phyloP scores from a whole-genome alignment of 2,329 filamentous ascomycete genomes.

The Samsoniella hepiali region DNA sequence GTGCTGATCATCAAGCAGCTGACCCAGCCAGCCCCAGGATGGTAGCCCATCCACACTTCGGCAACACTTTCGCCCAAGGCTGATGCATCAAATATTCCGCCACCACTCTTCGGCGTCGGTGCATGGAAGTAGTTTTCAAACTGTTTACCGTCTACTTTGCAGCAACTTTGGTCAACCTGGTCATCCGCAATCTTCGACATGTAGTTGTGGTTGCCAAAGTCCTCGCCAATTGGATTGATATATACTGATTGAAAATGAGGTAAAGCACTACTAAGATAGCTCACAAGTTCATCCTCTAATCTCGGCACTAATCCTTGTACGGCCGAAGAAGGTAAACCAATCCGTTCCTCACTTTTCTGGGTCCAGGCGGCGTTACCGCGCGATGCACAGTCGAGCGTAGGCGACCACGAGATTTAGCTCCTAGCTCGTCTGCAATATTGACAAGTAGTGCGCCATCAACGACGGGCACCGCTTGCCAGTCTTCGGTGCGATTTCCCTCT shows the following conservation, averaged over 20 bases:
- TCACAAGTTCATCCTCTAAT: neutral
- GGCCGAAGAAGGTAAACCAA: constrained; percentile 13
- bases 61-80: neutral
- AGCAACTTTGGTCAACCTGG: no score
- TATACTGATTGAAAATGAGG: no score
- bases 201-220: no score
- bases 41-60: neutral
- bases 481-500: neutral
- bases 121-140: neutral
- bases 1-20: neutral
- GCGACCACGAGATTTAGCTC: neutral
- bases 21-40: neutral
- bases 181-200: no score
- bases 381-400: constrained; percentile 7
- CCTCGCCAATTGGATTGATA: no score
- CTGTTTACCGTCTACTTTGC: no score
- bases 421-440: constrained; percentile 13
- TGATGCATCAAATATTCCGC: neutral
- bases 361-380: constrained; percentile 4
- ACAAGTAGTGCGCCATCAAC: constrained; percentile 6
- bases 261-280: neutral
- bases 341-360: neutral
- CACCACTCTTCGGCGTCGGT: neutral
- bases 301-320: neutral
- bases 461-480: constrained; percentile 7